Percentiles rank a stretch among this genome's conserved stretches.
Conservation (phyloP, 2,329 filamentous ascomycete species). For the Colletotrichum sp. region DNA sequence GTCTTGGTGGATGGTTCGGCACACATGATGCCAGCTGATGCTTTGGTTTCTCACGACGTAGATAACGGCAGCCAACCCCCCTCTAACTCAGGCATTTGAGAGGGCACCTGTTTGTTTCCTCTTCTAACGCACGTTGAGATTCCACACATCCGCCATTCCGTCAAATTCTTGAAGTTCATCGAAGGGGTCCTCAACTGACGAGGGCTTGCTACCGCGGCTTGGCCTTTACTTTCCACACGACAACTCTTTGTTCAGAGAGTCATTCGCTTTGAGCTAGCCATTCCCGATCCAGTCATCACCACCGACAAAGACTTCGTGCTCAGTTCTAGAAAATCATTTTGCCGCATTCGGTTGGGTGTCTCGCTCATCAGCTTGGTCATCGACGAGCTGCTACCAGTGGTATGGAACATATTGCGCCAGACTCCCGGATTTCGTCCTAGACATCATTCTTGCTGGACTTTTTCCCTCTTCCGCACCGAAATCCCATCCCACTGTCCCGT, state of each 20-base stretch:
- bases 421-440: slow-evolving; percentile 9
- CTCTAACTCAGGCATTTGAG: not conserved
- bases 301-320: slow-evolving; percentile 7
- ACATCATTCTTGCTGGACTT: not conserved
- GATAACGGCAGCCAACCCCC: not conserved
- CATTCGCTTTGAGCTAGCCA: slow-evolving; percentile 6
- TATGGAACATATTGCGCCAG: slow-evolving; percentile 18
- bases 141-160: not conserved
- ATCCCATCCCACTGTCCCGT: not conserved
- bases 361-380: slow-evolving; percentile 10
- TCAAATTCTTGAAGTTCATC: not conserved
- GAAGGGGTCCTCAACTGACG: not conserved
- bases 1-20: not conserved
- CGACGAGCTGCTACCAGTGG: slow-evolving; percentile 12
- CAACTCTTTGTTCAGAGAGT: slow-evolving; percentile 11
- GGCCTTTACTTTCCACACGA: not conserved
- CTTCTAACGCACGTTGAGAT: not conserved
- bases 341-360: slow-evolving; percentile 12
- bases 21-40: not conserved
- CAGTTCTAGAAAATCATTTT: slow-evolving; percentile 13
- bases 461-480: not conserved
- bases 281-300: slow-evolving; percentile 1
- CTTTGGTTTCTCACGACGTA: not conserved
- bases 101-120: not conserved
- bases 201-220: not conserved